A percentile compares a stretch with the other conserved stretches of the same genome.
Evolutionary conservation across 1,139 yeast genomes (phyloP).

Genomic region (Yamadazyma diospyri): DNA sequence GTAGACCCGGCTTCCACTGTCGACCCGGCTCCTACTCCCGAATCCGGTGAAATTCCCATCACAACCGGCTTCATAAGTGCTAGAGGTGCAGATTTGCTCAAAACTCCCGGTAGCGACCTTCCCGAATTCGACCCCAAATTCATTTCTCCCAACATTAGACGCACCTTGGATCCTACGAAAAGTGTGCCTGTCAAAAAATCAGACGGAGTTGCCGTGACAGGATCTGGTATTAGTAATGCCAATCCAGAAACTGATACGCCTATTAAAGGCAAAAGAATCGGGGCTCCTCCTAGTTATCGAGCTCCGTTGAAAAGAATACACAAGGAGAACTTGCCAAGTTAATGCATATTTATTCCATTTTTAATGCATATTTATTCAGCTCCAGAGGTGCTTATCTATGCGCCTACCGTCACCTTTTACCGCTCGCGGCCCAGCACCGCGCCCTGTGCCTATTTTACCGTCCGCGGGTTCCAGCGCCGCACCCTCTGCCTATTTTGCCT

Average conservation of each 20-base stretch:
- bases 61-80: constrained; percentile 53
- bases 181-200: constrained; percentile 55
- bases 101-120: constrained; percentile 36
- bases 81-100: constrained; percentile 51
- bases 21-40: not conserved
- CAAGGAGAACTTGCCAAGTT: constrained; percentile 3
- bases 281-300: constrained; percentile 33
- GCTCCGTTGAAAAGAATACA: constrained; percentile 14
- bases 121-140: constrained; percentile 48
- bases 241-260: constrained; percentile 12
- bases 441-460: no score
- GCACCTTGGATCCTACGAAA: constrained; percentile 56
- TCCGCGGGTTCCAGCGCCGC: no score
- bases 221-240: constrained; percentile 10
- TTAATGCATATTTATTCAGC: no score
- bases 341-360: no score
- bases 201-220: constrained; percentile 14
- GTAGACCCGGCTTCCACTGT: not conserved
- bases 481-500: no score
- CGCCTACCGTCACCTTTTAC: no score
- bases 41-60: not conserved
- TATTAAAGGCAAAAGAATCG: constrained; percentile 26
- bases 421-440: no score
- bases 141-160: constrained; percentile 47
- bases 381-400: no score